Base-by-base conservation (phyloP, 495 filamentous ascomycete species). In the Penicillium arizonense region DNA sequence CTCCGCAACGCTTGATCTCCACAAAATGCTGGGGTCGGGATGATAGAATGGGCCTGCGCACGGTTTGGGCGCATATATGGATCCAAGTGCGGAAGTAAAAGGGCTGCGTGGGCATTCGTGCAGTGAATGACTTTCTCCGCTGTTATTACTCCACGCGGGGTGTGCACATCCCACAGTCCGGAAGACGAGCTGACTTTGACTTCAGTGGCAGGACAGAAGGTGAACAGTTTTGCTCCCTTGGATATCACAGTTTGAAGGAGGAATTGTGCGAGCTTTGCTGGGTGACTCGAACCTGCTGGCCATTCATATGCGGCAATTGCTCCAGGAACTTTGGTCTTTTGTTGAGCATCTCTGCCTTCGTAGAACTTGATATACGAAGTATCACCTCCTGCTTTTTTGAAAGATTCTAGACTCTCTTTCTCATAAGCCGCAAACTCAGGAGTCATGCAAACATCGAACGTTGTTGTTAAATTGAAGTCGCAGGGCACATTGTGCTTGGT, bases 401-500 rank as follows among this genome's bases (percentile, higher is more conserved):
- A 70, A 30, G 56, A 56, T n/a, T 61, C 47, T 8, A 70, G 34
- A 26, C 60, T 66, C 10, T 61, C 58, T 1, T 58, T 56, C 36
- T 65, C 62, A 24, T 68, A 62, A 14, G 49, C 48, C 2, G 65
- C 64, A 30, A 70, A 66, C 16, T 68, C 62, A 0, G 49, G 49
- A 0, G 64, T 68, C 62, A 70, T 68, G 44, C 67, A 70, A 6
- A 70, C 60, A 21, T 70, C 67, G 13, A 68, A 66, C 0, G 67
- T 70, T 1, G 59, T 57, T 1, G 67, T 67, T 18, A 59, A 33
- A 21, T 65, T 52, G 38, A 70, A 70, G 33, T 70, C 67, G 23
- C 67, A 70, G 26, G 50, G 43, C 3, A 70, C 64, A 10, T 58
- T 49, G n/a, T 67, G 58, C n/a, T 55, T 55, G 3, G 53, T 63